Evolutionary conservation across 345 rosid genomes (phyloP).

Genomic region (Punica granatum): DNA sequence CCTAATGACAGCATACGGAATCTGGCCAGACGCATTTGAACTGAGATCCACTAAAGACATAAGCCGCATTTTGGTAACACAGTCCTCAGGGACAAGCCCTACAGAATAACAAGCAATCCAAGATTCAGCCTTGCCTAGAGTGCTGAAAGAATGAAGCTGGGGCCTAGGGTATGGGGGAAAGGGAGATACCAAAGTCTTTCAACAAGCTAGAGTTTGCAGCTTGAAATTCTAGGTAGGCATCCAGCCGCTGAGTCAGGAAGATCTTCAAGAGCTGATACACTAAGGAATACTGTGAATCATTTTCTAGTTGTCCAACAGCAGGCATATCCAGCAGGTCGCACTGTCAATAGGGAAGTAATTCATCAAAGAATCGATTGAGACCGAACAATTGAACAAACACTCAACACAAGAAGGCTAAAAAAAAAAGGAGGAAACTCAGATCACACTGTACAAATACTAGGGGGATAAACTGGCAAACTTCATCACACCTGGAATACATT

Average conservation of each 20-base stretch:
- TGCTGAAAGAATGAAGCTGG: too few relatives aligned
- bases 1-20: conserved; percentile 58
- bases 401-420: background rate
- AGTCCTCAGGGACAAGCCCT: conserved; percentile 88
- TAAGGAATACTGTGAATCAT: conserved; percentile 57
- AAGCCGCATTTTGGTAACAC: conserved; percentile 78
- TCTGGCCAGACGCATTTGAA: conserved; percentile 57
- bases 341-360: conserved; percentile 38
- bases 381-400: background rate
- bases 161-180: background rate
- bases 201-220: conserved; percentile 58
- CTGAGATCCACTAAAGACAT: conserved; percentile 79
- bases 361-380: background rate
- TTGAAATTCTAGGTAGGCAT: conserved; percentile 71
- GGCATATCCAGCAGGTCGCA: conserved; percentile 91
- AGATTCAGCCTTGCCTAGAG: background rate
- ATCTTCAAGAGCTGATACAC: conserved; percentile 81
- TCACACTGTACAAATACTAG: background rate
- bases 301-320: conserved; percentile 77
- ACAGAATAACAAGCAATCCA: conserved; percentile 9
- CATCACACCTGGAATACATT: conserved; percentile 66
- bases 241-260: conserved; percentile 70
- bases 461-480: background rate
- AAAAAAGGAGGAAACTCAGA: background rate
- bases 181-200: conserved; percentile 58